A percentile compares a stretch with the other conserved stretches of the same genome.
phyloP scores from a whole-genome alignment of 805 yeast genomes.

The Brettanomyces naardenensis region DNA sequence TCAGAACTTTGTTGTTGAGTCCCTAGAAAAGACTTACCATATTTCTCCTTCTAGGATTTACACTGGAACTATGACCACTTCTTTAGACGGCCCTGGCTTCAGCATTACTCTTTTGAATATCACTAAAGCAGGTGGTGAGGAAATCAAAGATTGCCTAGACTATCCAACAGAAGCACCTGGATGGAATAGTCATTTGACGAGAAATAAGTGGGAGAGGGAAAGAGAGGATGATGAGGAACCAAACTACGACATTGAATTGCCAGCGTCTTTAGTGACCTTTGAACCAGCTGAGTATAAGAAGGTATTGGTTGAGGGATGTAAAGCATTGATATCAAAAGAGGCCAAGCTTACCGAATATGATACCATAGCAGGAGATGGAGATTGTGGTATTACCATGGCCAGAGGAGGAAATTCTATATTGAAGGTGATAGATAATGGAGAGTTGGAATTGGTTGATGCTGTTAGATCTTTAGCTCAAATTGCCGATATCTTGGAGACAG shows the following conservation, averaged over 20 bases:
- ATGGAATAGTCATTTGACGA: conserved; percentile 50
- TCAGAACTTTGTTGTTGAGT: conserved; percentile 47
- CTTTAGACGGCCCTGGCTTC: conserved; percentile 89
- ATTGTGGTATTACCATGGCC: conserved; percentile 87
- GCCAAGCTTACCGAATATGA: conserved; percentile 81
- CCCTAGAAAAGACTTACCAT: conserved; percentile 43
- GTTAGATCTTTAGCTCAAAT: conserved; percentile 57
- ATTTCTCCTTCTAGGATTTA: conserved; percentile 62
- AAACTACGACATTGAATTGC: conserved; percentile 23
- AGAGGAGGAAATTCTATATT: conserved; percentile 73
- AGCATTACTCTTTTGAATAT: conserved; percentile 75
- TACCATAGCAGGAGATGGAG: conserved; percentile 93
- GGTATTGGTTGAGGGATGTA: conserved; percentile 42
- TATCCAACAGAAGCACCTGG: conserved; percentile 73
- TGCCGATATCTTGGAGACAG: conserved; percentile 72
- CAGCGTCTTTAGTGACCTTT: conserved; percentile 20
- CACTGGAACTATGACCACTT: conserved; percentile 78
- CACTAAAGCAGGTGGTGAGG: conserved; percentile 39
- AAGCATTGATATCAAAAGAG: conserved; percentile 52
- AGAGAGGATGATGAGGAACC: conserved; percentile 17
- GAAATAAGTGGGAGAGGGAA: conserved; percentile 14
- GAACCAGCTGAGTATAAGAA: conserved; percentile 22
- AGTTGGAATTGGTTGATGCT: conserved; percentile 37
- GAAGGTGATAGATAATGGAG: conserved; percentile 35
- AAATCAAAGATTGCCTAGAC: conserved; percentile 52